A percentile compares a stretch with the other conserved stretches of the same genome.
These are phyloP conservation scores for Kazachstania sp. DNA, from an alignment of 1,139 yeast species.

Conservation along the genomic window DNA sequence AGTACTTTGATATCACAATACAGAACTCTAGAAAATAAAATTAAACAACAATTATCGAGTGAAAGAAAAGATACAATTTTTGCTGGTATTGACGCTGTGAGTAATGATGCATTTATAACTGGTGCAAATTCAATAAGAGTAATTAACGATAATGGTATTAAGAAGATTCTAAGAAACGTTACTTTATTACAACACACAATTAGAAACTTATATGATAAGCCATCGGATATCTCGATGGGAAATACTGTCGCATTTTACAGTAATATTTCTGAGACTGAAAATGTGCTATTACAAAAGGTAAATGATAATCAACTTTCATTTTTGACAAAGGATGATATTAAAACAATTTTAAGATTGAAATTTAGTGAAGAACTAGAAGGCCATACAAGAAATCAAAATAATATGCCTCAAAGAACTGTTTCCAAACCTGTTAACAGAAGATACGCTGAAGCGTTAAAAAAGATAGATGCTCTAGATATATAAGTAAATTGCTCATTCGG, in stretches of 20 bases:
- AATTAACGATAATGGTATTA: constrained; percentile 59
- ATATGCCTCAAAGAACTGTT: constrained; percentile 10
- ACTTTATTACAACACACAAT: constrained; percentile 69
- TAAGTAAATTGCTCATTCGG: background rate
- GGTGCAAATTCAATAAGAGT: constrained; percentile 51
- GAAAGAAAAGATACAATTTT: constrained; percentile 30
- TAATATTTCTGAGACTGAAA: constrained; percentile 28
- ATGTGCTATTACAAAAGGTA: constrained; percentile 26
- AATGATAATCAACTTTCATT: constrained; percentile 29
- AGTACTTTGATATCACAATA: constrained; percentile 28
- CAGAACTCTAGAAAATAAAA: constrained; percentile 22
- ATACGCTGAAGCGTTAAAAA: constrained; percentile 19
- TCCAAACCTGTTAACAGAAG: constrained; percentile 20
- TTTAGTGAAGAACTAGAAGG: constrained; percentile 38
- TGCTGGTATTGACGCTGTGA: constrained; percentile 49
- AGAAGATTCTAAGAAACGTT: constrained; percentile 58
- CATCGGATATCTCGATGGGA: constrained; percentile 53
- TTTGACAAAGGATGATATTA: constrained; percentile 20
- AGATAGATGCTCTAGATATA: constrained; percentile 9
- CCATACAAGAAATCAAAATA: constrained; percentile 8
- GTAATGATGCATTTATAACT: constrained; percentile 49
- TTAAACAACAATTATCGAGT: constrained; percentile 26
- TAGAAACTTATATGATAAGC: constrained; percentile 50
- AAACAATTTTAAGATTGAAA: constrained; percentile 39
- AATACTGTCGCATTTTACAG: constrained; percentile 53